These are phyloP conservation scores for Skeletonema potamos DNA, from an alignment of 108 stramenopile species.

Conservation along the genomic window DNA sequence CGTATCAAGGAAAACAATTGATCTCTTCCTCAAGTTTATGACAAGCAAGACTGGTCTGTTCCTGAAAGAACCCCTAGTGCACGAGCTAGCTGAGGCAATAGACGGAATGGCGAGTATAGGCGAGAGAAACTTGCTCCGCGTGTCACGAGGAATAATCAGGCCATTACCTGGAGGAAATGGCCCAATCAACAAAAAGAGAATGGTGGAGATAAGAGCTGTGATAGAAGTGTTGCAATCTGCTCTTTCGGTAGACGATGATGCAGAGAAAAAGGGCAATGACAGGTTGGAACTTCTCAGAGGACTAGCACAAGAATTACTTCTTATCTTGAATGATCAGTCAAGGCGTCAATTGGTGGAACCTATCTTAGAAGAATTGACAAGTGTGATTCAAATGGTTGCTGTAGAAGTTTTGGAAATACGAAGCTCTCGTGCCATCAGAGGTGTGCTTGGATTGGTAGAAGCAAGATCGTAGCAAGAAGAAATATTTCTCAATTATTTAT, in stretches of 20 bases:
- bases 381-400: constrained; percentile 81
- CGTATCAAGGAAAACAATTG: constrained; percentile 75
- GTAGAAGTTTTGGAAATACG: constrained; percentile 87
- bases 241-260: constrained; percentile 26
- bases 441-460: constrained; percentile 51
- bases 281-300: constrained; percentile 63
- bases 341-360: constrained; percentile 63
- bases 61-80: constrained; percentile 80
- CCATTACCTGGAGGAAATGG: constrained; percentile 81
- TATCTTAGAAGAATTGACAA: constrained; percentile 65
- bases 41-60: constrained; percentile 82
- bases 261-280: constrained; percentile 26
- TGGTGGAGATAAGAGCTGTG: constrained; percentile 69
- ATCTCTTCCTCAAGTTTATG: constrained; percentile 78
- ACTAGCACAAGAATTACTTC: constrained; percentile 51
- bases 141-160: constrained; percentile 65
- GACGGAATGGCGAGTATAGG: constrained; percentile 88
- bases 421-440: constrained; percentile 72
- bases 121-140: constrained; percentile 64
- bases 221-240: constrained; percentile 73
- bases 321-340: constrained; percentile 54
- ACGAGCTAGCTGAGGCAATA: constrained; percentile 82
- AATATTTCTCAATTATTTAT: not conserved
- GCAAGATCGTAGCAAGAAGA: constrained; percentile 1
- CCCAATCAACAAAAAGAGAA: constrained; percentile 73